Conservation (phyloP, 148 eudicot genomes). For the Camellia lanceoleosa region DNA sequence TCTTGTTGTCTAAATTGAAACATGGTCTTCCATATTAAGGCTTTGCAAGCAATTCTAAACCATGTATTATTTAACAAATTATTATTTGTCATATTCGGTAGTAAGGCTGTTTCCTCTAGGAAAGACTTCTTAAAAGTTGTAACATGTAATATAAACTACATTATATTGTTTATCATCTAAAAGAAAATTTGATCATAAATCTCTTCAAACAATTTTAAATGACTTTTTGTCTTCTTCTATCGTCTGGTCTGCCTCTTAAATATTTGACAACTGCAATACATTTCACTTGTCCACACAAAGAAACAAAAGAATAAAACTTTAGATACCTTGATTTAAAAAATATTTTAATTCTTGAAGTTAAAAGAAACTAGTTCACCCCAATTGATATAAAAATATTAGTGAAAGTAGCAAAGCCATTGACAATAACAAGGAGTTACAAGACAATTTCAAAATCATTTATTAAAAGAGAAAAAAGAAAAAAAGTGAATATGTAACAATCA, state of each 20-base stretch:
- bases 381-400: background rate
- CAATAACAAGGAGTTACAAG: background rate
- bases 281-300: too few species aligned
- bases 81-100: background rate
- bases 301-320: too few species aligned
- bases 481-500: background rate
- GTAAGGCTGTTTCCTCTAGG: background rate
- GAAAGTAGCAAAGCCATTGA: background rate
- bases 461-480: background rate
- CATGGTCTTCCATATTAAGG: background rate
- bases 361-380: too few species aligned
- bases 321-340: too few species aligned
- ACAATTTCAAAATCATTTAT: background rate
- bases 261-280: too few species aligned
- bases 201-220: background rate
- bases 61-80: background rate
- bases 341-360: too few species aligned
- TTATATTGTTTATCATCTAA: background rate
- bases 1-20: background rate
- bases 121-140: background rate
- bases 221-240: background rate
- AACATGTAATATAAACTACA: background rate
- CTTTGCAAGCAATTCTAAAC: background rate
- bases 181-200: background rate
- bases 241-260: background rate